Base-by-base conservation (phyloP, 768 basidiomycete species). In the Suillus subalutaceus region DNA sequence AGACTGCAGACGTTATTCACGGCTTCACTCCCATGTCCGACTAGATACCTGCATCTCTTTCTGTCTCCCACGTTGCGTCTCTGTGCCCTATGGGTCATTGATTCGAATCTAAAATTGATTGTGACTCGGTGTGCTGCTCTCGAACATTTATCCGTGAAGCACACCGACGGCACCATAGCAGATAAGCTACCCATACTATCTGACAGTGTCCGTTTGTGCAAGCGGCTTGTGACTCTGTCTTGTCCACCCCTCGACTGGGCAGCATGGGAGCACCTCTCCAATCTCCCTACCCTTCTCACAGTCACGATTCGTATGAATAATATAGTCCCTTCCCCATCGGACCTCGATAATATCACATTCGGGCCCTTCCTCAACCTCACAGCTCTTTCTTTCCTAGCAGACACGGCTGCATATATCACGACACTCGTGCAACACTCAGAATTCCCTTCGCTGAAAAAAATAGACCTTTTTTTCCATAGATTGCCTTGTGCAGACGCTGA, bases 401-500 rank as follows among this genome's bases (percentile, higher is more conserved):
- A 53, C 7, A 53, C 52, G 8, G 30, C 52, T 30, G 26, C 26
- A 53, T 53, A 10, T 16, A 5, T 32, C 4, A 53, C 30, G 4
- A 53, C 16, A 53, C 16, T 53, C 30, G 9, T 53, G 26, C 13
- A 26, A 52, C 15, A 52, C 26, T 52, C 50, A 52, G 50, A 30
- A 52, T 52, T 52, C 16, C 52, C 52, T 18, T 53, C 52, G 4
- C 52, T 30, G 52, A 32, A 30, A 32, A 2, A 18, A 9, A 0
- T 53, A 0, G 15, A 8, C 6, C 13, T 52, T 3, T 2, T 0
- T 30, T 8, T 53, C 52, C 1, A 4, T 16, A 3, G 0, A 30
- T 30, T 53, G 30, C 52, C 7, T 30, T 53, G 16, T 16, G 4
- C 16, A 9, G 30, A 53, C 7, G 52, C 52, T 18, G 16, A 53